Percentiles rank a stretch among this genome's conserved stretches.
These are phyloP conservation scores for Tolypocladium album DNA, from an alignment of 2,329 filamentous ascomycete species.

Conservation along the genomic window DNA sequence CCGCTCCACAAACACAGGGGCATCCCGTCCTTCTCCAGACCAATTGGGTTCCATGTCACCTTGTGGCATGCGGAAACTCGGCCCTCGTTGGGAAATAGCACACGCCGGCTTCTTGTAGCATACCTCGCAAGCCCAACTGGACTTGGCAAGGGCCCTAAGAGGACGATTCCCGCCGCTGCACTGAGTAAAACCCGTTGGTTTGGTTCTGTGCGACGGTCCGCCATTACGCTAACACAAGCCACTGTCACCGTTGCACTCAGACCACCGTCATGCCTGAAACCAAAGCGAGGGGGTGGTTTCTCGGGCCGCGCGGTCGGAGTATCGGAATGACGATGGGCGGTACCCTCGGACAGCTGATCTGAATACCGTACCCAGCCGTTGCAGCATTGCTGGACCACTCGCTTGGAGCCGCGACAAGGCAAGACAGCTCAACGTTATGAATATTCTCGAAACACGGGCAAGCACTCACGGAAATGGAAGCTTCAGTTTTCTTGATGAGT, in stretches of 20 bases:
- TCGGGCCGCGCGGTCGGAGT: conserved; percentile 3
- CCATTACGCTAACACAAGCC: neutral
- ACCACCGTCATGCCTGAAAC: conserved; percentile 1
- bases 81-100: neutral
- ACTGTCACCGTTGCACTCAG: conserved; percentile 1
- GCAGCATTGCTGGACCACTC: neutral
- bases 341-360: neutral
- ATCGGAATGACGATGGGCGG: neutral
- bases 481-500: neutral
- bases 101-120: neutral
- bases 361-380: neutral
- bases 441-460: neutral
- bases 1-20: neutral
- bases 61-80: neutral
- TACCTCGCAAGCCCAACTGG: conserved; percentile 21
- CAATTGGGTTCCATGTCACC: neutral
- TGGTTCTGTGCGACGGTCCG: conserved; percentile 1
- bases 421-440: neutral
- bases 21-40: neutral
- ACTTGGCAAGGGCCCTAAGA: conserved; percentile 19
- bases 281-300: neutral
- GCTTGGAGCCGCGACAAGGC: neutral
- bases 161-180: neutral
- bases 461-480: neutral
- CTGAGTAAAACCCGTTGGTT: neutral